Evolutionary conservation across 2,329 filamentous ascomycete genomes (phyloP).

Genomic region (Colletotrichum gloeosporioides): DNA sequence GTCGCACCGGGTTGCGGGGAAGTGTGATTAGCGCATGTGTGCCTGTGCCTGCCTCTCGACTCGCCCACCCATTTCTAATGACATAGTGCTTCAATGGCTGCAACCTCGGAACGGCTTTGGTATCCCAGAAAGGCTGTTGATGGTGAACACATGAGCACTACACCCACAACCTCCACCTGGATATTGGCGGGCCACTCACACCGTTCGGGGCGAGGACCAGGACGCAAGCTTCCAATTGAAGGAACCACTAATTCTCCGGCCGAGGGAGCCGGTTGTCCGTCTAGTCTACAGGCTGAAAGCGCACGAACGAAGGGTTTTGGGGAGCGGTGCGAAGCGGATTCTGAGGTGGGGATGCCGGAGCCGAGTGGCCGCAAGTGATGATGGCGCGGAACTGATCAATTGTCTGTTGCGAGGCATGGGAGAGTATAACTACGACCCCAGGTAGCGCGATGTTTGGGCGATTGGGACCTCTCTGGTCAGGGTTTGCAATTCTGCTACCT

Average conservation of each 20-base stretch:
- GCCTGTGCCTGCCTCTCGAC: background rate
- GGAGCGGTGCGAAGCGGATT: background rate
- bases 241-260: conserved; percentile 3
- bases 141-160: background rate
- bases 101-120: background rate
- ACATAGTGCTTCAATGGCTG: background rate
- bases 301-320: background rate
- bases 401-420: background rate
- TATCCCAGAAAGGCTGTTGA: background rate
- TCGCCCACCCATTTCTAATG: background rate
- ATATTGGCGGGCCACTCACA: background rate
- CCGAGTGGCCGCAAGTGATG: background rate
- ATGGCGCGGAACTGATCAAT: background rate
- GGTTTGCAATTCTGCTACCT: background rate
- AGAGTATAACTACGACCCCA: background rate
- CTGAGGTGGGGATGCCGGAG: conserved; percentile 12
- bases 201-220: background rate
- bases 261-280: background rate
- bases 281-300: background rate
- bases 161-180: background rate
- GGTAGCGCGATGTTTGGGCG: background rate
- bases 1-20: background rate
- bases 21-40: background rate
- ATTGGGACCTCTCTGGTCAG: background rate
- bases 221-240: background rate